These are phyloP conservation scores for Oryza glaberrima DNA, from an alignment of 176 grass and related monocot genomes.

Conservation along the genomic window DNA sequence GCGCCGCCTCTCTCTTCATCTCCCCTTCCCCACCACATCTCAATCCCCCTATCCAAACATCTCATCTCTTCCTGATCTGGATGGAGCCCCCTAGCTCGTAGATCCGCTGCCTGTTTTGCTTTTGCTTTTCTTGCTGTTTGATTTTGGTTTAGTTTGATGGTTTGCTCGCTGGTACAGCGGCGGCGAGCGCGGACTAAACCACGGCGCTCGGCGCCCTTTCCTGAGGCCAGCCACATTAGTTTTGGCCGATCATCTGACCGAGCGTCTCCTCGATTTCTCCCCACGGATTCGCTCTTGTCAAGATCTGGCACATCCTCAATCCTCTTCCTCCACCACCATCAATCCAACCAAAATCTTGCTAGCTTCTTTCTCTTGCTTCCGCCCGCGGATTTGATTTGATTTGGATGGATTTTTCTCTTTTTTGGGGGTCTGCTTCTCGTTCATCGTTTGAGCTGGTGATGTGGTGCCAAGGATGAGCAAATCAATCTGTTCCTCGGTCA, in stretches of 20 bases:
- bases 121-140: neutral
- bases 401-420: too few relatives aligned
- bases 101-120: neutral
- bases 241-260: constrained; percentile 77
- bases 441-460: constrained; percentile 55
- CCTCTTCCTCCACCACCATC: neutral
- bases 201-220: constrained; percentile 46
- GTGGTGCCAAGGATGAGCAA: constrained; percentile 47
- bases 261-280: constrained; percentile 38
- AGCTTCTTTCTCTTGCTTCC: neutral
- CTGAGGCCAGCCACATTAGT: constrained; percentile 53
- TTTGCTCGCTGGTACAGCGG: constrained; percentile 45
- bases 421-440: too few relatives aligned
- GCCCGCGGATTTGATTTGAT: too few relatives aligned
- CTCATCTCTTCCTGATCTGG: too few relatives aligned
- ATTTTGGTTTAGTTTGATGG: neutral
- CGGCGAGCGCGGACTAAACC: constrained; percentile 28
- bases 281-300: constrained; percentile 70
- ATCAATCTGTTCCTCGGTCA: constrained; percentile 45
- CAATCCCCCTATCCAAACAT: too few relatives aligned
- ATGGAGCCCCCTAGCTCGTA: too few relatives aligned
- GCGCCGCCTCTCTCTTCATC: neutral
- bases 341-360: neutral
- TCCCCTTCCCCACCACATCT: neutral
- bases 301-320: constrained; percentile 62